Conservation (phyloP, 306 rosid genomes). For the Gastrolobium villosum region DNA sequence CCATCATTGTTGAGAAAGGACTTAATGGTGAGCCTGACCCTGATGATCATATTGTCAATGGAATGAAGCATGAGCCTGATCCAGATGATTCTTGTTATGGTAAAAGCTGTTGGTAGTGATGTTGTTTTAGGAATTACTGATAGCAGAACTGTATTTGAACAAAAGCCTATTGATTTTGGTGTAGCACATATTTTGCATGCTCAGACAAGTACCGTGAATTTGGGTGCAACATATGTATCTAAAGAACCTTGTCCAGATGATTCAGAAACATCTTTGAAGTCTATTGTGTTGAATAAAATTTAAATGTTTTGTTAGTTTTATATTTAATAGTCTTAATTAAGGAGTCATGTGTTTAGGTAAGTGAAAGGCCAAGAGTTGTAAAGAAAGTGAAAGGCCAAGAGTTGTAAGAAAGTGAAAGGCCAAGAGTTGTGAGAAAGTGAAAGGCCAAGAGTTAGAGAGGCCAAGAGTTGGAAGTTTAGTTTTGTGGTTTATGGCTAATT, state of each 20-base stretch:
- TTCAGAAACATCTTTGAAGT: constrained; percentile 48
- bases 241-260: constrained; percentile 61
- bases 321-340: too few relatives aligned
- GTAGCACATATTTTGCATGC: constrained; percentile 39
- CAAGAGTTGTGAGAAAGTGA: too few relatives aligned
- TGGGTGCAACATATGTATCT: constrained; percentile 40
- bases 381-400: too few relatives aligned
- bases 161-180: constrained; percentile 37
- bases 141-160: constrained; percentile 35
- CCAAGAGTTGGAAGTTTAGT: too few relatives aligned
- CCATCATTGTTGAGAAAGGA: constrained; percentile 42
- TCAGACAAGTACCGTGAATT: constrained; percentile 36
- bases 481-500: too few relatives aligned
- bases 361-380: too few relatives aligned
- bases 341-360: too few relatives aligned
- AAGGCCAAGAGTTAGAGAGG: too few relatives aligned
- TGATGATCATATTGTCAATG: constrained; percentile 50
- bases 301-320: too few relatives aligned
- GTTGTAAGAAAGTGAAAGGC: too few relatives aligned
- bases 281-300: too few relatives aligned
- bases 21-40: constrained; percentile 69
- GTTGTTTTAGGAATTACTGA: constrained; percentile 41
- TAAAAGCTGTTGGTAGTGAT: constrained; percentile 41
- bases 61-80: constrained; percentile 66
- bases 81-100: constrained; percentile 65